These are phyloP conservation scores for Microsporum canis DNA, from an alignment of 2,329 filamentous ascomycete genomes.

Conservation along the genomic window DNA sequence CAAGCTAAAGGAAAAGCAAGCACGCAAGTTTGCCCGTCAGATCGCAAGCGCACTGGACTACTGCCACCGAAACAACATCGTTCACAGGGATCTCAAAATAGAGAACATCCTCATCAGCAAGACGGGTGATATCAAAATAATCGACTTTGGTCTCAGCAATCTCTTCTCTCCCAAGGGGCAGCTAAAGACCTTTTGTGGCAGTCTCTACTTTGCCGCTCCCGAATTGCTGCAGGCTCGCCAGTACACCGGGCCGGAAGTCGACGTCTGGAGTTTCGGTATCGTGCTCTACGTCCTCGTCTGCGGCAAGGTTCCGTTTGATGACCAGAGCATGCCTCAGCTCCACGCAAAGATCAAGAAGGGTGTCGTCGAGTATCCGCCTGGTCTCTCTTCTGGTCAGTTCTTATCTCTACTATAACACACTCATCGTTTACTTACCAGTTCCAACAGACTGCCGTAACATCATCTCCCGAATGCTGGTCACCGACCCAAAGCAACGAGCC, in stretches of 20 bases:
- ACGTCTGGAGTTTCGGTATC: slow-evolving; percentile 98
- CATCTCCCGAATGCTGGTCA: slow-evolving; percentile 90
- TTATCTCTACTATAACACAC: slow-evolving; percentile 2
- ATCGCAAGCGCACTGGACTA: slow-evolving; percentile 96
- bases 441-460: slow-evolving; percentile 76
- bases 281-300: slow-evolving; percentile 95
- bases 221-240: slow-evolving; percentile 87
- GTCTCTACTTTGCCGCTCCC: slow-evolving; percentile 92
- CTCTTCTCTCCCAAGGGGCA: slow-evolving; percentile 76
- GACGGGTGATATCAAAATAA: slow-evolving; percentile 97
- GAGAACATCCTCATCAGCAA: slow-evolving; percentile 99
- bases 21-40: slow-evolving; percentile 91
- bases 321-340: slow-evolving; percentile 96
- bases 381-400: slow-evolving; percentile 71
- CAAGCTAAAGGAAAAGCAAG: slow-evolving; percentile 94
- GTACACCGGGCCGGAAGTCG: slow-evolving; percentile 92
- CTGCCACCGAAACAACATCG: slow-evolving; percentile 95
- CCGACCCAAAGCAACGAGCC: slow-evolving; percentile 76
- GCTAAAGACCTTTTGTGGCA: slow-evolving; percentile 94
- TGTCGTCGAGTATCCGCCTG: slow-evolving; percentile 85
- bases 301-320: slow-evolving; percentile 95
- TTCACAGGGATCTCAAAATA: slow-evolving; percentile 94
- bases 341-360: slow-evolving; percentile 99
- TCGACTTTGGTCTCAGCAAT: slow-evolving; percentile 96
- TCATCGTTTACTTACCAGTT: slow-evolving; percentile 26